Evolutionary conservation across 768 basidiomycete genomes (phyloP).

Genomic region (Boletus rufocinnamomeus): DNA sequence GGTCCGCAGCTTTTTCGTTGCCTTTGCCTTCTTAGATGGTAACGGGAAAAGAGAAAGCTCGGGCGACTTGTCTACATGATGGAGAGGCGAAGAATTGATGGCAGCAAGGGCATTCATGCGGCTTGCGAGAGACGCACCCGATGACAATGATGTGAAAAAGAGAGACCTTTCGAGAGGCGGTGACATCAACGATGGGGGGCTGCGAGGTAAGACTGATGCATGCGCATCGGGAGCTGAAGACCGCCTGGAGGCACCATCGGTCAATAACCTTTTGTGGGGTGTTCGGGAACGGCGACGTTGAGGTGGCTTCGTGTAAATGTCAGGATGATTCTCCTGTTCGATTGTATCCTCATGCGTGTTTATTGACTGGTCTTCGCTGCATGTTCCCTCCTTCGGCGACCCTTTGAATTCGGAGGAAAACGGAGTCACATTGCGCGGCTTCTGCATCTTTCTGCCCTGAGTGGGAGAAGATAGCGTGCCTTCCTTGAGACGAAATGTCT

Average conservation of each 20-base stretch:
- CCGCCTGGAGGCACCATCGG: slow-evolving; percentile 3
- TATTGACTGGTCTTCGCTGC: not conserved
- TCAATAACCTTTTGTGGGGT: not conserved
- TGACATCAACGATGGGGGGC: slow-evolving; percentile 58
- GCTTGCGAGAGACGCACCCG: slow-evolving; percentile 19
- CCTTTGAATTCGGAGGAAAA: slow-evolving; percentile 4
- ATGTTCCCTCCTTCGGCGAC: not conserved
- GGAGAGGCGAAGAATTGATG: not conserved
- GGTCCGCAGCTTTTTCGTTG: slow-evolving; percentile 6
- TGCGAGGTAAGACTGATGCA: slow-evolving; percentile 49
- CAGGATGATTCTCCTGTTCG: not conserved
- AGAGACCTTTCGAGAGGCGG: slow-evolving; percentile 57
- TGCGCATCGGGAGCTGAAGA: slow-evolving; percentile 31
- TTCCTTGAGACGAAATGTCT: not conserved
- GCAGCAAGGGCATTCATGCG: not conserved
- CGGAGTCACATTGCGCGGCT: slow-evolving; percentile 12
- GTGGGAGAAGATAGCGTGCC: not conserved
- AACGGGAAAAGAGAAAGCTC: slow-evolving; percentile 22
- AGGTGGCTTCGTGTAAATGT: slow-evolving; percentile 23
- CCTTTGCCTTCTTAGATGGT: slow-evolving; percentile 16
- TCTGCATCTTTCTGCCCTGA: not conserved
- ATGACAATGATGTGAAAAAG: slow-evolving; percentile 46
- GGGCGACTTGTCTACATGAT: slow-evolving; percentile 3
- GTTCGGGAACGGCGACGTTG: slow-evolving; percentile 17
- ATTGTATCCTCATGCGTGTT: not conserved